Evolutionary conservation across 306 rosid genomes (phyloP).

Genomic region (Lathyrus aphaca): DNA sequence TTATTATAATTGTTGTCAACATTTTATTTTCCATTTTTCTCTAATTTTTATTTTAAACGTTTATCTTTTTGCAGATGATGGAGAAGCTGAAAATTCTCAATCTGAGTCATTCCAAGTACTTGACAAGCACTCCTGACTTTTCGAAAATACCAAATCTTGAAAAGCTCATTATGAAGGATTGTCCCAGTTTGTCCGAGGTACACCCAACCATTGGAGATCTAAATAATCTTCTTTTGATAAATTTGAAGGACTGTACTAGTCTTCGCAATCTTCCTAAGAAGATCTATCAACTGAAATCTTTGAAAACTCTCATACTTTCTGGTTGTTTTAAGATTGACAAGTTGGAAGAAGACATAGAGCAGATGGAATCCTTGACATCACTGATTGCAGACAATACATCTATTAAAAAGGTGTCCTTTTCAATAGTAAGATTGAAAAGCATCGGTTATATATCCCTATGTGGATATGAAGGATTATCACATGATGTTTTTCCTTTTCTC

Average conservation of each 20-base stretch:
- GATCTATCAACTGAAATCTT: neutral
- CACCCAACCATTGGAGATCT: slow-evolving; percentile 1
- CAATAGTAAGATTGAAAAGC: no score
- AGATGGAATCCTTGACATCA: no score
- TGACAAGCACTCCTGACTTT: slow-evolving; percentile 41
- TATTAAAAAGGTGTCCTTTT: no score
- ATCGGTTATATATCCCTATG: no score
- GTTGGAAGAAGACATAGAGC: slow-evolving; percentile 43
- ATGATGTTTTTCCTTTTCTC: slow-evolving; percentile 36
- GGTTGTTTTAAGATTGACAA: slow-evolving; percentile 31
- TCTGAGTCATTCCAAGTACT: slow-evolving; percentile 30
- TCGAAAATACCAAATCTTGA: neutral
- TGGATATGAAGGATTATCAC: slow-evolving; percentile 34
- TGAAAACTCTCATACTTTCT: neutral
- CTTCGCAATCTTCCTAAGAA: neutral
- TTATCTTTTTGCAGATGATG: slow-evolving; percentile 6
- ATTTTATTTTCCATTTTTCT: neutral
- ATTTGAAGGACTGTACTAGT: neutral
- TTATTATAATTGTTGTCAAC: neutral
- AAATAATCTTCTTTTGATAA: neutral
- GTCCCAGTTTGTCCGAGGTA: neutral
- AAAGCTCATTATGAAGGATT: neutral
- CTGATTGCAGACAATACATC: no score
- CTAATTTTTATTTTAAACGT: no score
- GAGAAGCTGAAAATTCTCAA: slow-evolving; percentile 38